phyloP scores from a whole-genome alignment of 257 asterid species.

The Datura wrightii region DNA sequence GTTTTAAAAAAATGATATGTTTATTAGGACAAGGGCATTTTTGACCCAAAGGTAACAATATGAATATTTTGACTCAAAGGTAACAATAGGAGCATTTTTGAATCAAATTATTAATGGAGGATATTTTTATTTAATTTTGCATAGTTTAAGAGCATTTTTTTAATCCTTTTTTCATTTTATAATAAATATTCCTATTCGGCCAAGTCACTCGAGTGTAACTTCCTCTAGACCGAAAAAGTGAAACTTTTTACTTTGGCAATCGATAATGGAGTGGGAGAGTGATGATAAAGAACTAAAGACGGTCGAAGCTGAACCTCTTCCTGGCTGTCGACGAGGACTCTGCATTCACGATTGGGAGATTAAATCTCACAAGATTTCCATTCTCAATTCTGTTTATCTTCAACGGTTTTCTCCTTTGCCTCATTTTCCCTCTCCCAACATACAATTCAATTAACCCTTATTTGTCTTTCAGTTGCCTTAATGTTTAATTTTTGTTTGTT shows the following conservation, averaged over 20 bases:
- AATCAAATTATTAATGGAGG: no score
- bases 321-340: slow-evolving; percentile 48
- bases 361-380: slow-evolving; percentile 79
- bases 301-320: slow-evolving; percentile 52
- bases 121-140: no score
- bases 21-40: no score
- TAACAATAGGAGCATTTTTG: no score
- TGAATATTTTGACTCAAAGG: no score
- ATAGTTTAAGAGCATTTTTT: no score
- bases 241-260: slow-evolving; percentile 15
- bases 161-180: no score
- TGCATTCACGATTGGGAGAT: slow-evolving; percentile 70
- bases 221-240: neutral
- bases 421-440: neutral
- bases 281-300: slow-evolving; percentile 49
- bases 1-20: no score
- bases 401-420: slow-evolving; percentile 54
- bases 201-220: neutral
- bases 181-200: neutral
- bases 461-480: neutral
- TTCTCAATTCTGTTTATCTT: slow-evolving; percentile 73
- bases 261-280: slow-evolving; percentile 49
- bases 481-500: slow-evolving; percentile 4
- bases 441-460: neutral
- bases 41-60: no score